Conservation (phyloP, 2,329 filamentous ascomycete genomes). For the Aspergillus pseudoviridinutans region DNA sequence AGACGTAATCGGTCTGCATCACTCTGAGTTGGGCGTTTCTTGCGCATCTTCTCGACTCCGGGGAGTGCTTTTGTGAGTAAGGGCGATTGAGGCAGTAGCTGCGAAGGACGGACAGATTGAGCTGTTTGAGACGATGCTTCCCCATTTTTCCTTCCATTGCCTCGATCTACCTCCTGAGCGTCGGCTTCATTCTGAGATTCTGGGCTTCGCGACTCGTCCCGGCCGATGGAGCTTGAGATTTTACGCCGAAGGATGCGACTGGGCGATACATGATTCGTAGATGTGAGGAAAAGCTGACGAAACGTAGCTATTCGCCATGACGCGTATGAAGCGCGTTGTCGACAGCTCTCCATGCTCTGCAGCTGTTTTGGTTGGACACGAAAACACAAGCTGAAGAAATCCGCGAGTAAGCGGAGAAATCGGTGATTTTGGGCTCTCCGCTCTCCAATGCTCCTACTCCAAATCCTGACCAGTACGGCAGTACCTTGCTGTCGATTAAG, state of each 20-base stretch:
- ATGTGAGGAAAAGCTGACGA: constrained; percentile 16
- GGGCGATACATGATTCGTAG: not conserved
- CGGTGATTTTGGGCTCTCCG: not conserved
- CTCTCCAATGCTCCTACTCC: not conserved
- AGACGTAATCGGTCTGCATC: constrained; percentile 27
- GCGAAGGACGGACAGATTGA: constrained; percentile 20
- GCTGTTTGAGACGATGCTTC: not conserved
- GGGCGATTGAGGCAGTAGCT: constrained; percentile 35
- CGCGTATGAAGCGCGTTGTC: constrained; percentile 24
- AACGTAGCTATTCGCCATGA: constrained; percentile 31
- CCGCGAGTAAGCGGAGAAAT: constrained; percentile 4
- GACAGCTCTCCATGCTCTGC: constrained; percentile 24
- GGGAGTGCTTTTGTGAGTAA: constrained; percentile 23
- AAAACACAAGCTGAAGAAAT: not conserved
- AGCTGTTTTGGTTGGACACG: not conserved
- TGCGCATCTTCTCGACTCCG: constrained; percentile 18
- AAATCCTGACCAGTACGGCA: not conserved
- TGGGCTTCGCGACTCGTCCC: not conserved
- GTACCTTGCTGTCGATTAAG: not conserved
- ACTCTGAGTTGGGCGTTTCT: constrained; percentile 19
- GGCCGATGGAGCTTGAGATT: constrained; percentile 10
- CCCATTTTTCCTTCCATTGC: not conserved
- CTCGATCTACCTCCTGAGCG: too few relatives aligned
- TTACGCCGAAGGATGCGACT: constrained; percentile 4
- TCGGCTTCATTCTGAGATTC: not conserved